These are phyloP conservation scores for Fusarium brevicatenulatum DNA, from an alignment of 2,329 filamentous ascomycete species.

Conservation along the genomic window DNA sequence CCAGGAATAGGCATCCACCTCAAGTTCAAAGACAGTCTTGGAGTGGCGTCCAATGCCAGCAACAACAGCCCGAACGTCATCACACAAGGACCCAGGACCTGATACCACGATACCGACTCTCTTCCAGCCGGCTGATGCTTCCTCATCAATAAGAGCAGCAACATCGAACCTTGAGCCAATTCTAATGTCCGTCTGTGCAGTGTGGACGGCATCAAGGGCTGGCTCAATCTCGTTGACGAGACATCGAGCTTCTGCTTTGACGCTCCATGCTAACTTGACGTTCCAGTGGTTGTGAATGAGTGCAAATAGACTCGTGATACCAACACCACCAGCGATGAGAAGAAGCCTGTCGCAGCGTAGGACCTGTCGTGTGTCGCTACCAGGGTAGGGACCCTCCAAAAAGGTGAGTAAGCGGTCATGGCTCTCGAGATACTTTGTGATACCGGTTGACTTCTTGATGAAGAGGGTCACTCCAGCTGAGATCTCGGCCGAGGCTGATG, in stretches of 20 bases:
- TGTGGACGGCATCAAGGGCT: neutral
- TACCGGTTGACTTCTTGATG: conserved; percentile 9
- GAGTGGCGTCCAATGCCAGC: conserved; percentile 9
- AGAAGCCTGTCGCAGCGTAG: conserved; percentile 12
- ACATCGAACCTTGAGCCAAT: conserved; percentile 6
- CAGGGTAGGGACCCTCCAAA: conserved; percentile 1
- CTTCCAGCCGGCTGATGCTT: conserved; percentile 8
- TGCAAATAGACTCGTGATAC: neutral
- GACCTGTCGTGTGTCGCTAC: neutral
- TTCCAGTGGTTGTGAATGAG: conserved; percentile 17
- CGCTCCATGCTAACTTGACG: conserved; percentile 3
- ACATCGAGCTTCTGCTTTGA: conserved; percentile 4
- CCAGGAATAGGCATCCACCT: conserved; percentile 23
- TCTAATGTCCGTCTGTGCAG: neutral
- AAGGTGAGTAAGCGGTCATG: conserved; percentile 8
- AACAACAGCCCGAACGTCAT: conserved; percentile 5
- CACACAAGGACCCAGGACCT: conserved; percentile 7
- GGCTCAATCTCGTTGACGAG: conserved; percentile 13
- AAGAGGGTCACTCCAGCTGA: conserved; percentile 4
- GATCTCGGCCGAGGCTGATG: neutral
- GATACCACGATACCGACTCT: conserved; percentile 15
- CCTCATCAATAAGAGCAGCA: neutral
- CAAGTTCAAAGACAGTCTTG: conserved; percentile 10
- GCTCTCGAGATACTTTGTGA: conserved; percentile 5
- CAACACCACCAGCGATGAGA: conserved; percentile 11